Percentiles rank a stretch among this genome's conserved stretches.
These are phyloP conservation scores for Amanita jacksonii DNA, from an alignment of 768 basidiomycete species.

Conservation along the genomic window DNA sequence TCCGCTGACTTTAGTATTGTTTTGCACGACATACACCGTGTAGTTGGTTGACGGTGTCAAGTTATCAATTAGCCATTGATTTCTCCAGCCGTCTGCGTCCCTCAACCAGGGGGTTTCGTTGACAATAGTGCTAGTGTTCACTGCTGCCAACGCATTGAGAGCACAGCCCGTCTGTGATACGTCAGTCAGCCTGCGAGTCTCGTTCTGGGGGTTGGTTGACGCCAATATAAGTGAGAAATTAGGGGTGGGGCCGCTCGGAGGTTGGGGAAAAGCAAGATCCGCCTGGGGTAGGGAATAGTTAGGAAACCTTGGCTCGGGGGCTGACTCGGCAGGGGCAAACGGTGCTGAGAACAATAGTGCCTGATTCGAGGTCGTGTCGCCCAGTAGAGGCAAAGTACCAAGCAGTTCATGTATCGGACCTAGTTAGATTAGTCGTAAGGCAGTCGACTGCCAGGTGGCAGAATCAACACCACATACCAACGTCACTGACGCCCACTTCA, in stretches of 20 bases:
- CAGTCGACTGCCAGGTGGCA: background rate
- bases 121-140: slow-evolving; percentile 23
- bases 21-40: slow-evolving; percentile 57
- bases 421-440: slow-evolving; percentile 13
- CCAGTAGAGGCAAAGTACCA: slow-evolving; percentile 42
- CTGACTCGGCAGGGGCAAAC: slow-evolving; percentile 23
- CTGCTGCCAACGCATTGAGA: slow-evolving; percentile 29
- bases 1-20: slow-evolving; percentile 46
- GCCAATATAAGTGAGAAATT: slow-evolving; percentile 41
- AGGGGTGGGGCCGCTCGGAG: slow-evolving; percentile 42
- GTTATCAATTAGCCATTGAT: slow-evolving; percentile 55
- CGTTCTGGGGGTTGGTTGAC: slow-evolving; percentile 16
- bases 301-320: slow-evolving; percentile 45
- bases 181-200: slow-evolving; percentile 17
- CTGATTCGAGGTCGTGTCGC: slow-evolving; percentile 67
- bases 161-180: slow-evolving; percentile 53
- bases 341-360: slow-evolving; percentile 63
- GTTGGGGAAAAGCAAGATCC: slow-evolving; percentile 33
- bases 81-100: slow-evolving; percentile 50
- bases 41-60: slow-evolving; percentile 66
- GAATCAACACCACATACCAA: slow-evolving; percentile 19
- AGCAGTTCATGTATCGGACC: slow-evolving; percentile 40
- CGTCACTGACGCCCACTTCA: slow-evolving; percentile 48
- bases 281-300: slow-evolving; percentile 67
- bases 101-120: slow-evolving; percentile 49